Evolutionary conservation across 176 grass and related monocot species (phyloP).

Genomic region (Poa annua): DNA sequence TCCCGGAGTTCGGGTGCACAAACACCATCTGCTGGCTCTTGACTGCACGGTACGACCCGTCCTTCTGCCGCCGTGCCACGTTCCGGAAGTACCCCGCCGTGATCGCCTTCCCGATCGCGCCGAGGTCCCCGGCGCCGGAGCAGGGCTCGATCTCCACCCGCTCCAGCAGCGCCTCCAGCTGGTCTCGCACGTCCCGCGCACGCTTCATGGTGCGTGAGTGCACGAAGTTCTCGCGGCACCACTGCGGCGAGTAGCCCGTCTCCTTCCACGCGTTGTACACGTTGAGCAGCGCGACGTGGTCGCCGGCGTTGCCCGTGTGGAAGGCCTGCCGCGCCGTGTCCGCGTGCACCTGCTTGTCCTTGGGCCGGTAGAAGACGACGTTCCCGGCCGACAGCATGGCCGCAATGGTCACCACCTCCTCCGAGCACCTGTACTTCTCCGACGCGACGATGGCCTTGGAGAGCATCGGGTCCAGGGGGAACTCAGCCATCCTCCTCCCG

Average conservation of each 20-base stretch:
- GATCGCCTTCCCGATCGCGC: slow-evolving; percentile 49
- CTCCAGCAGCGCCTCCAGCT: slow-evolving; percentile 57
- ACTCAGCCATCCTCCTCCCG: slow-evolving; percentile 61
- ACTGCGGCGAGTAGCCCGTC: slow-evolving; percentile 50
- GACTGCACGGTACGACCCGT: slow-evolving; percentile 52
- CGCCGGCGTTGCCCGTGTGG: slow-evolving; percentile 43
- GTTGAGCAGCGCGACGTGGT: slow-evolving; percentile 64
- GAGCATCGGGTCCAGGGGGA: slow-evolving; percentile 65
- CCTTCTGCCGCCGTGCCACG: slow-evolving; percentile 38
- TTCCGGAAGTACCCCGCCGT: slow-evolving; percentile 57
- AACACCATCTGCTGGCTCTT: slow-evolving; percentile 54
- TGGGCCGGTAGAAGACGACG: slow-evolving; percentile 57
- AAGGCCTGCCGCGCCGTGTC: slow-evolving; percentile 55
- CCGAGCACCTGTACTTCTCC: slow-evolving; percentile 55
- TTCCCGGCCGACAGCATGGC: slow-evolving; percentile 59
- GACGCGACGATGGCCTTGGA: slow-evolving; percentile 60
- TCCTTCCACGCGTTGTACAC: slow-evolving; percentile 63
- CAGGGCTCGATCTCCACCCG: slow-evolving; percentile 57
- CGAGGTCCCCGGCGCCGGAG: slow-evolving; percentile 42
- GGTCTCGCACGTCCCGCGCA: slow-evolving; percentile 57
- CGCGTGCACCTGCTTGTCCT: slow-evolving; percentile 50
- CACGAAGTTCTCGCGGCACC: slow-evolving; percentile 71
- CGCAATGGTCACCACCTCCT: slow-evolving; percentile 57
- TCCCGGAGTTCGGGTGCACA: slow-evolving; percentile 54
- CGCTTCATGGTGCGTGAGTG: slow-evolving; percentile 51